Evolutionary conservation across 2,329 filamentous ascomycete species (phyloP), one percentile per base, ranked within the genome.

Genomic region (Pseudocercospora fijiensis): DNA sequence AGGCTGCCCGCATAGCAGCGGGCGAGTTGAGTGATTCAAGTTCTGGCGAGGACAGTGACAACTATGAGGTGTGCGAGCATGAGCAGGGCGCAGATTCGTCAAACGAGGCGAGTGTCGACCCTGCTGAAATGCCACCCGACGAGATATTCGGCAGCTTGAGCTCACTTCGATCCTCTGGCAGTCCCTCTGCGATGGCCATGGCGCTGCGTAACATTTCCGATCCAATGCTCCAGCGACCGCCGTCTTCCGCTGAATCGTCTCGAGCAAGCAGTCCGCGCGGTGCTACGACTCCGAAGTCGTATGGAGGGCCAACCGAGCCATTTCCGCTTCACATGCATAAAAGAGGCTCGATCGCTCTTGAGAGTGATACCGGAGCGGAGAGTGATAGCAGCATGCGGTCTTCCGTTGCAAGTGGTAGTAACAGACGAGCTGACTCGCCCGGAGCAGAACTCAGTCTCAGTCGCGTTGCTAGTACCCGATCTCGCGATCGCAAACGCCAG

Each of bases 301-400:
- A 94, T 71, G 87, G 84, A 66, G 80, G 81, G 30, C 65, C 68
- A 10, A 61, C 81, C 79, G 70, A 85, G 81, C 67, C 89, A 16
- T 77, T 88, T 77, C 74, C 76, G 8, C 75, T 90, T 60, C 89
- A 88, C 60, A 56, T 56, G 53, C 27, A 56, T 28, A 90, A 93
- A 60, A 86, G 92, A 27, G 88, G 88, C 3, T 93, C 92, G 0
- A 83, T 95, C 67, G 84, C 92, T 56, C 84, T 92, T 30, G 94
- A 96, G 70, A 93, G 91, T 67, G 95, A 99, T 75, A 80, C 87
- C 20, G 88, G 88, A 10, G 92, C 92, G 16, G 88, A 90, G 60
- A 96, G 93, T 72, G 95, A 99, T 55, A 91, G 90, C 60, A 98
- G 93, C 75, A 84, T 92, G 60, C 86, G 90, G 49, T 98, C 94